A percentile compares a stretch with the other conserved stretches of the same genome.
phyloP scores from a whole-genome alignment of 805 yeast genomes.

The Suhomyces faveliae region DNA sequence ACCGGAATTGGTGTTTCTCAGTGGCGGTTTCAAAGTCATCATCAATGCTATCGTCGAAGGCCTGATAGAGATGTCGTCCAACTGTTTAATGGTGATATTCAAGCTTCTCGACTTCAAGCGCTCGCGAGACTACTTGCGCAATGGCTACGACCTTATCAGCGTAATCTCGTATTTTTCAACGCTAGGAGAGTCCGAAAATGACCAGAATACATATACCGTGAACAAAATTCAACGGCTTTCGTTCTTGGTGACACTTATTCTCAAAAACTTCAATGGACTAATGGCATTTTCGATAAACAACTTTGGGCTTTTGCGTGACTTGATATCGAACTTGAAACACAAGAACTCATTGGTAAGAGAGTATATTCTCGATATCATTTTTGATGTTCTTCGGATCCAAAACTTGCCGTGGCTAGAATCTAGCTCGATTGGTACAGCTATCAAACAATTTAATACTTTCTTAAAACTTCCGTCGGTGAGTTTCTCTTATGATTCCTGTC shows the following conservation, averaged over 20 bases:
- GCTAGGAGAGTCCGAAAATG: conserved; percentile 21
- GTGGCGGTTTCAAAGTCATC: conserved; percentile 54
- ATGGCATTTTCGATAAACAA: conserved; percentile 58
- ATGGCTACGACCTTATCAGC: conserved; percentile 60
- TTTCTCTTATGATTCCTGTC: not conserved
- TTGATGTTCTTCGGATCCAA: conserved; percentile 62
- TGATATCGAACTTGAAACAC: conserved; percentile 60
- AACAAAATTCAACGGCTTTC: conserved; percentile 62
- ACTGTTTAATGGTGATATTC: conserved; percentile 44
- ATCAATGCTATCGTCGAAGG: conserved; percentile 34
- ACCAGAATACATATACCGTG: conserved; percentile 17
- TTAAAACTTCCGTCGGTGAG: not conserved
- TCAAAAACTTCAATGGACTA: conserved; percentile 78
- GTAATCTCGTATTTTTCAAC: conserved; percentile 74
- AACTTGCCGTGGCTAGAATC: conserved; percentile 51
- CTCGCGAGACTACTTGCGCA: conserved; percentile 51
- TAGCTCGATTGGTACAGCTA: conserved; percentile 21
- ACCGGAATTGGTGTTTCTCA: conserved; percentile 45
- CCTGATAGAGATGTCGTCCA: conserved; percentile 17
- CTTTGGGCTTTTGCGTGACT: conserved; percentile 52
- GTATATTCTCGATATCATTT: conserved; percentile 66
- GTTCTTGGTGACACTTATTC: conserved; percentile 53
- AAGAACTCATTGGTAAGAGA: conserved; percentile 58
- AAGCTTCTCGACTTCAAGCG: conserved; percentile 58
- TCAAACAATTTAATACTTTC: conserved; percentile 9